Evolutionary conservation across 2,329 filamentous ascomycete genomes (phyloP), one percentile per base, ranked within the genome.

Genomic region (Arthrobotrys entomopaga): DNA sequence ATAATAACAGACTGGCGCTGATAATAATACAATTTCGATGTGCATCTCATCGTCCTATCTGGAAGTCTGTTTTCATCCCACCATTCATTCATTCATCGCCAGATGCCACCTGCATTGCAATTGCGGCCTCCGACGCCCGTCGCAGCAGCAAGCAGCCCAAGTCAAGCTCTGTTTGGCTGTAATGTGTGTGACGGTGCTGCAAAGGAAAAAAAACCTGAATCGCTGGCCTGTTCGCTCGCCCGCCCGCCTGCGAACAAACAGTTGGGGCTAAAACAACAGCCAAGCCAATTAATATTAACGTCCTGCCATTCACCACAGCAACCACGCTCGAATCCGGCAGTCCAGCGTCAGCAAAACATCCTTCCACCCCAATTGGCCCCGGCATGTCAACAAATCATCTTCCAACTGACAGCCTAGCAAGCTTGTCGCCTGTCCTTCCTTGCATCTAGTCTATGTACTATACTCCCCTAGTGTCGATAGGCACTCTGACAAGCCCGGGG

Each of bases 251-350:
- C 42, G 42, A 46, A 46, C 42, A 46, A 19, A 19, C 42, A n/a
- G n/a, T 19, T 24, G 24, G 19, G 53, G 60, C 53, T 53, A 54
- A 60, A 65, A 53, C 6, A 58, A 59, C 29, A n/a, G 40, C 8
- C 26, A 34, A 52, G 49, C 49, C 60, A 43, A 53, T 16, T 53
- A 57, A 56, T 29, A 53, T 16, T 53, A 48, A n/a, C 57, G 69
- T 57, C n/a, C 20, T 58, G 57, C 56, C 43, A 40, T 57, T 74
- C 63, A 67, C 70, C 63, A 74, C 70, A 64, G 70, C 70, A 74
- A 74, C 70, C 57, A 46, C 53, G 43, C 57, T 42, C 57, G 52
- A 67, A 74, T 63, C 54, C 50, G 69, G 63, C 64, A 74, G 58
- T 48, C 29, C 42, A 43, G 40, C 61, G 69, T 61, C 54, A 65